phyloP scores from a whole-genome alignment of 495 filamentous ascomycete species.

The Tuber aestivum region DNA sequence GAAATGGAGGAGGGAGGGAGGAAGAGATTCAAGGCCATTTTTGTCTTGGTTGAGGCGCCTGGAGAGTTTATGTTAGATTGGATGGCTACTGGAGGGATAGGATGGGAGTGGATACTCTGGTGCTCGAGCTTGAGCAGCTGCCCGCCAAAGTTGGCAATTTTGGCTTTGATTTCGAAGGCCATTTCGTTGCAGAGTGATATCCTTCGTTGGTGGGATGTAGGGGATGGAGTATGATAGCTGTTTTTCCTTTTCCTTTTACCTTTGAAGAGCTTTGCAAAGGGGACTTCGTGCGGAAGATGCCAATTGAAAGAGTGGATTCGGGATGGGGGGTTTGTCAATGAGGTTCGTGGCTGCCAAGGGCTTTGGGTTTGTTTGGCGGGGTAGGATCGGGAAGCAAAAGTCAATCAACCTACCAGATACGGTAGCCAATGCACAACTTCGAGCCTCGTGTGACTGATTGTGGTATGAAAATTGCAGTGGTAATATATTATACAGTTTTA shows the following conservation, averaged over 20 bases:
- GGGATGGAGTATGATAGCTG: not conserved
- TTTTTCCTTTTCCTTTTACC: not conserved
- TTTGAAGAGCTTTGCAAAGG: conserved; percentile 1
- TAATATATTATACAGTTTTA: not conserved
- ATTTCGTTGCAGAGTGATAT: conserved; percentile 46
- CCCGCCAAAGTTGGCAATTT: conserved; percentile 87
- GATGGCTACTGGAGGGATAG: not conserved
- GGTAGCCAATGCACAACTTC: not conserved
- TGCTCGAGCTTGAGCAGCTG: conserved; percentile 91
- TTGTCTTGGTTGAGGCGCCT: conserved; percentile 56
- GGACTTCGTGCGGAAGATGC: conserved; percentile 16
- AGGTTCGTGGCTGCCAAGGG: not conserved
- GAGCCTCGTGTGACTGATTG: not conserved
- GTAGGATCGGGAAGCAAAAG: not conserved
- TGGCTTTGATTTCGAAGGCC: conserved; percentile 78
- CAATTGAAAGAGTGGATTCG: not conserved
- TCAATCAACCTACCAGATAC: not conserved
- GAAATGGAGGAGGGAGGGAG: conserved; percentile 50
- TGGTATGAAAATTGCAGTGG: not conserved
- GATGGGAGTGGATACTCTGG: conserved; percentile 48
- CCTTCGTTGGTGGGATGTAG: not conserved
- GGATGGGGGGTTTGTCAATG: not conserved
- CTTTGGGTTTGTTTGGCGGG: not conserved
- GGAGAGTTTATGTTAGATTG: conserved; percentile 3
- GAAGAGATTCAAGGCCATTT: conserved; percentile 66